phyloP scores from a whole-genome alignment of 768 basidiomycete species.

The Mrakia gelida region DNA sequence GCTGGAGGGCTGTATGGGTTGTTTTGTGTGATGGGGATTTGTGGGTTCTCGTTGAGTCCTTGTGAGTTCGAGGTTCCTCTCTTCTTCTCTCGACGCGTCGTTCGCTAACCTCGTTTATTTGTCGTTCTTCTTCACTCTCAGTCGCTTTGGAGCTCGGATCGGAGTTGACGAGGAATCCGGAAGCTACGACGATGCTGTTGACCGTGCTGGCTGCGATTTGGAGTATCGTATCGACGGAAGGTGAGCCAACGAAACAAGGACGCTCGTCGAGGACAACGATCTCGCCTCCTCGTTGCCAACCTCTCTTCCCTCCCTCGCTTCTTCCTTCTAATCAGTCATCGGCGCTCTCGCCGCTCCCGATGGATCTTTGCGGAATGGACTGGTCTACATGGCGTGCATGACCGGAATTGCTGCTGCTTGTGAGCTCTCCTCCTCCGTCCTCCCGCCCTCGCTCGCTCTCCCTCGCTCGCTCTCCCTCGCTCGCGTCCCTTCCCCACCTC shows the following conservation, averaged over 20 bases:
- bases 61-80: background rate
- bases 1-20: background rate
- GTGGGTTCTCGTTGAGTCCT: background rate
- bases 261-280: too few species aligned
- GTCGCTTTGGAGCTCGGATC: slow-evolving; percentile 5
- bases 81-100: background rate
- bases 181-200: slow-evolving; percentile 7
- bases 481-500: too few species aligned
- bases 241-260: background rate
- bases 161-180: background rate
- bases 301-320: background rate
- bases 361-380: background rate
- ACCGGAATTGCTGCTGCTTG: background rate
- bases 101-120: background rate
- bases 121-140: background rate
- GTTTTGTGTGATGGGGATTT: background rate
- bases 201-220: background rate
- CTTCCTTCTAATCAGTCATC: too few species aligned
- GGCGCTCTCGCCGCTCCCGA: background rate
- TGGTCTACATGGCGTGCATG: background rate
- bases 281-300: background rate
- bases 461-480: background rate
- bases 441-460: background rate
- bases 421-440: background rate
- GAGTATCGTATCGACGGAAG: slow-evolving; percentile 4